These are phyloP conservation scores for Chenopodium formosanum DNA, from an alignment of 148 eudicot species.

Conservation along the genomic window DNA sequence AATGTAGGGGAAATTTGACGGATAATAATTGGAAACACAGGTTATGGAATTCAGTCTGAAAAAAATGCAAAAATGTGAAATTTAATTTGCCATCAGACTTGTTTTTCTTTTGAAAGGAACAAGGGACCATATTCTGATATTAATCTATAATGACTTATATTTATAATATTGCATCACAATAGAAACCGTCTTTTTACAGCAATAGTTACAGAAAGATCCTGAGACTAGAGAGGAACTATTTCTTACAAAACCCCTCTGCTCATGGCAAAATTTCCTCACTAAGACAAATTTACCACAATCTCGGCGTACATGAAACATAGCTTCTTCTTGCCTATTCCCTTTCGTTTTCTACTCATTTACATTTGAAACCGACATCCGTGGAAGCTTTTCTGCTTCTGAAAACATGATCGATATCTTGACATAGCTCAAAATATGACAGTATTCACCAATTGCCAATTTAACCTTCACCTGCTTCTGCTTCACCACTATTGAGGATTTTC, in stretches of 20 bases:
- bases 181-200: conserved; percentile 23
- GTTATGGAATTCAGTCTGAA: too few relatives aligned
- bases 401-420: not conserved
- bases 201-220: conserved; percentile 13
- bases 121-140: not conserved
- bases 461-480: conserved; percentile 9
- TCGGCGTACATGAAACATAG: not conserved
- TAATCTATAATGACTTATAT: conserved; percentile 2
- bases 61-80: too few relatives aligned
- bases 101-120: not conserved
- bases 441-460: not conserved
- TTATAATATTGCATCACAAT: conserved; percentile 5
- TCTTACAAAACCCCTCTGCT: conserved; percentile 16
- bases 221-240: not conserved
- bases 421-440: not conserved
- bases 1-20: too few relatives aligned
- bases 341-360: conserved; percentile 11
- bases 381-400: not conserved
- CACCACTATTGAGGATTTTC: conserved; percentile 36
- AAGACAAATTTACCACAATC: conserved; percentile 7
- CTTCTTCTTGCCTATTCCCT: conserved; percentile 8
- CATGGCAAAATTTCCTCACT: conserved; percentile 5
- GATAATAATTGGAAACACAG: too few relatives aligned
- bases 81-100: too few relatives aligned
- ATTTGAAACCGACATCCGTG: not conserved